Evolutionary conservation across 352 stramenopile genomes (phyloP).

Genomic region (Globisporangium rhizosaccharum): DNA sequence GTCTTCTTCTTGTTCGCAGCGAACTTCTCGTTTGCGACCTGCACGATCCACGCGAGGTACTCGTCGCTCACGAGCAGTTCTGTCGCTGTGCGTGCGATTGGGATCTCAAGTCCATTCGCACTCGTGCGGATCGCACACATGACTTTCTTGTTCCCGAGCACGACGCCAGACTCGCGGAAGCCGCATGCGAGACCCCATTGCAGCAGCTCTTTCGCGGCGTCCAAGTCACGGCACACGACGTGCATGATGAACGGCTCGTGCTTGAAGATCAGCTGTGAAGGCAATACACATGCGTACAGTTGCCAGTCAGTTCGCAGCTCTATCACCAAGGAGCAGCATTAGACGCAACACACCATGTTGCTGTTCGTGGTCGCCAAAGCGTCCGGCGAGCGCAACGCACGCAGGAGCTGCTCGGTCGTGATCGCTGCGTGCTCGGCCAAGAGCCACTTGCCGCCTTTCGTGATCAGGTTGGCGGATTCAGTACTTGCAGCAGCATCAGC

Average conservation of each 20-base stretch:
- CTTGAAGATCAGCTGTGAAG: conserved; percentile 75
- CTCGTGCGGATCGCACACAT: conserved; percentile 90
- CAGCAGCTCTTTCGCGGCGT: conserved; percentile 72
- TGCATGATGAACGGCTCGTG: conserved; percentile 92
- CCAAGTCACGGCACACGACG: conserved; percentile 77
- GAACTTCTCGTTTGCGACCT: conserved; percentile 86
- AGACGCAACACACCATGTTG: conserved; percentile 47
- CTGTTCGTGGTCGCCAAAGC: conserved; percentile 21
- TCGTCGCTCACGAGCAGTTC: conserved; percentile 57
- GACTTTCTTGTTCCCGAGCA: conserved; percentile 83
- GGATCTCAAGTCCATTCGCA: conserved; percentile 84
- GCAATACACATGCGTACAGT: not conserved
- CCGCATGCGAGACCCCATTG: conserved; percentile 78
- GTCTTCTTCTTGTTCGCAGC: conserved; percentile 68
- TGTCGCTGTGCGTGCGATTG: conserved; percentile 43
- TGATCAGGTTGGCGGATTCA: conserved; percentile 53
- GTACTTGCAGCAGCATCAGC: not conserved
- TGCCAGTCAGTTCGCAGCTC: not conserved
- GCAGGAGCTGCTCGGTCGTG: conserved; percentile 60
- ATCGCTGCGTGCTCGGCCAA: conserved; percentile 76
- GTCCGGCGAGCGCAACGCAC: conserved; percentile 35
- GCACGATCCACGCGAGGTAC: conserved; percentile 73
- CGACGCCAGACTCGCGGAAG: conserved; percentile 88
- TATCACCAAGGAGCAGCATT: not conserved
- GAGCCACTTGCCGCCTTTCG: conserved; percentile 88